These are phyloP conservation scores for Hirsutella minnesotensis DNA, from an alignment of 2,329 filamentous ascomycete species.

Conservation along the genomic window DNA sequence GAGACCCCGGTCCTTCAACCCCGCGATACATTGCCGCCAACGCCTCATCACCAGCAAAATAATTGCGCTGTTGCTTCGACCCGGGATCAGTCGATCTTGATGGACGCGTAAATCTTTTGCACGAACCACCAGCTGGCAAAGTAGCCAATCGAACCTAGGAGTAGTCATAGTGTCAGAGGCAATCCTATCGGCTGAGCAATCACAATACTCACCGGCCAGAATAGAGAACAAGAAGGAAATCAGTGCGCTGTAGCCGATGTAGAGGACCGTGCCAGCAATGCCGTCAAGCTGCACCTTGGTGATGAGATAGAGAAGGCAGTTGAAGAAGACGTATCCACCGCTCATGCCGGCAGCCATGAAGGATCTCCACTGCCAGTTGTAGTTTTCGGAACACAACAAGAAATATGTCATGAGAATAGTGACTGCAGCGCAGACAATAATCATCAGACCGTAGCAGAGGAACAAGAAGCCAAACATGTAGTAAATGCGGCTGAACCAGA, in stretches of 20 bases:
- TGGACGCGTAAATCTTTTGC: constrained; percentile 87
- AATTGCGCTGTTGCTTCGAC: not conserved
- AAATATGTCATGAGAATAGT: constrained; percentile 95
- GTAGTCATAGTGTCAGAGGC: not conserved
- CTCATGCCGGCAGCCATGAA: constrained; percentile 88
- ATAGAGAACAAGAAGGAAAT: constrained; percentile 89
- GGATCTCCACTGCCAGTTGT: constrained; percentile 96
- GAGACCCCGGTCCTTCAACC: too few species aligned
- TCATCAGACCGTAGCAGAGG: constrained; percentile 94
- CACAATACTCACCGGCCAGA: constrained; percentile 62
- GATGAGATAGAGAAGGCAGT: constrained; percentile 82
- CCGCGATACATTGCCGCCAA: not conserved
- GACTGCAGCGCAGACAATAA: constrained; percentile 84
- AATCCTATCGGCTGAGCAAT: not conserved
- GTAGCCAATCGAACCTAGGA: constrained; percentile 84
- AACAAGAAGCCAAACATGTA: constrained; percentile 99
- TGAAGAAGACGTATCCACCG: constrained; percentile 82
- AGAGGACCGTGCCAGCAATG: constrained; percentile 77
- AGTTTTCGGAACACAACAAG: constrained; percentile 89
- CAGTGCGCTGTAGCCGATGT: constrained; percentile 83
- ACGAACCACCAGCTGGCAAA: constrained; percentile 92
- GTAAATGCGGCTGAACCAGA: constrained; percentile 98
- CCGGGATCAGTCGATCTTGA: constrained; percentile 77
- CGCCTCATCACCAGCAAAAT: not conserved
- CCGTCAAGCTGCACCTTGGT: constrained; percentile 79